Percentiles rank a stretch among this genome's conserved stretches.
Conservation (phyloP, 2,329 filamentous ascomycete genomes). For the Calonectria pseudoturangicola region DNA sequence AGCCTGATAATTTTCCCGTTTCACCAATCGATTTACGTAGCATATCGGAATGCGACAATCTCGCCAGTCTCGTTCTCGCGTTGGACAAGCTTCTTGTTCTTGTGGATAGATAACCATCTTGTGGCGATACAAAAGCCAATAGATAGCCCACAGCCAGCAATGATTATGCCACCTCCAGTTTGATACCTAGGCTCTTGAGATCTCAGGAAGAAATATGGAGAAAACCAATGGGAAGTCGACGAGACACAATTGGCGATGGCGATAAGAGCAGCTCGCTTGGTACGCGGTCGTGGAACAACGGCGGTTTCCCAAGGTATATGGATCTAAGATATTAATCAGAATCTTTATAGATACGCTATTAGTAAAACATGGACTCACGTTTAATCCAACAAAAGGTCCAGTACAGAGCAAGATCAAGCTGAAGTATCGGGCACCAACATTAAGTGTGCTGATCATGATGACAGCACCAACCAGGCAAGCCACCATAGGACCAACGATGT, state of each 20-base stretch:
- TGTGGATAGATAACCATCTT: slow-evolving; percentile 3
- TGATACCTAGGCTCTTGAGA: slow-evolving; percentile 53
- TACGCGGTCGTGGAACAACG: slow-evolving; percentile 60
- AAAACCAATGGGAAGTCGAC: slow-evolving; percentile 62
- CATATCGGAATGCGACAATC: slow-evolving; percentile 8
- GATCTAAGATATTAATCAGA: slow-evolving; percentile 41
- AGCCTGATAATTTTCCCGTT: background rate
- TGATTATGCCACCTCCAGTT: slow-evolving; percentile 52
- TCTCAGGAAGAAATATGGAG: slow-evolving; percentile 59
- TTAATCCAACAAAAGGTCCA: slow-evolving; percentile 62
- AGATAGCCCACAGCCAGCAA: slow-evolving; percentile 47
- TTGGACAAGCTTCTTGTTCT: slow-evolving; percentile 5
- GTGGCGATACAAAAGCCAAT: slow-evolving; percentile 12
- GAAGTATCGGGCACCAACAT: slow-evolving; percentile 64
- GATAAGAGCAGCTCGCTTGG: slow-evolving; percentile 63
- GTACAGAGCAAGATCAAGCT: slow-evolving; percentile 62
- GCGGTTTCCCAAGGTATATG: slow-evolving; percentile 63
- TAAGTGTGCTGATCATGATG: slow-evolving; percentile 64
- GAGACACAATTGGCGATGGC: slow-evolving; percentile 63
- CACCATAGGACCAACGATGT: slow-evolving; percentile 61
- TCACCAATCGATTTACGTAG: background rate
- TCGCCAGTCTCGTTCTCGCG: slow-evolving; percentile 18
- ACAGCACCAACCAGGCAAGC: slow-evolving; percentile 61
- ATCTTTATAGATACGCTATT: background rate
- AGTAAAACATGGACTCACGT: slow-evolving; percentile 37